Evolutionary conservation across 495 filamentous ascomycete species (phyloP).

Genomic region (Sphaerosporella brunnea): DNA sequence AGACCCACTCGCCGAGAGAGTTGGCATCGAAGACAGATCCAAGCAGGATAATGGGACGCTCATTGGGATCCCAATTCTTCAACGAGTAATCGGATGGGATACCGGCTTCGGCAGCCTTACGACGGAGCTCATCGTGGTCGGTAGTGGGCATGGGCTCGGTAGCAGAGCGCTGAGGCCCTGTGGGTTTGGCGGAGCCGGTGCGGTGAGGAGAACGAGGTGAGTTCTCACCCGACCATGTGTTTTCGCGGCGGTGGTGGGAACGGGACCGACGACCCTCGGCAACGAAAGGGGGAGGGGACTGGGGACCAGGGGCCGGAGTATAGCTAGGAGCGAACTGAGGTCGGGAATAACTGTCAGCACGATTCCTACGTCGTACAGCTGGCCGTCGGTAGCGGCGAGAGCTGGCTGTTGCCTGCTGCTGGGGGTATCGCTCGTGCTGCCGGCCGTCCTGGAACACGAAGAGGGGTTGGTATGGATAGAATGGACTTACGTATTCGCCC

Average conservation of each 20-base stretch:
- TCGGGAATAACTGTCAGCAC: background rate
- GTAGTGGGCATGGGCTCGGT: slow-evolving; percentile 4
- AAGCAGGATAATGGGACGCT: slow-evolving; percentile 70
- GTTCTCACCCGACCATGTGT: slow-evolving; percentile 26
- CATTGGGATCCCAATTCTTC: slow-evolving; percentile 98
- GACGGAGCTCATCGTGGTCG: slow-evolving; percentile 19
- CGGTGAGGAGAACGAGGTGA: slow-evolving; percentile 36
- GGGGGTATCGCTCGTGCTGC: background rate
- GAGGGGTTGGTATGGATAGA: slow-evolving; percentile 4
- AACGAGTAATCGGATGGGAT: slow-evolving; percentile 86
- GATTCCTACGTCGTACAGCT: background rate
- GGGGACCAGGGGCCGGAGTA: slow-evolving; percentile 20
- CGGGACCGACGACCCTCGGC: slow-evolving; percentile 19
- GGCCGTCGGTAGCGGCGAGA: background rate
- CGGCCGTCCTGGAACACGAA: slow-evolving; percentile 6
- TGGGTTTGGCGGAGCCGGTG: slow-evolving; percentile 29
- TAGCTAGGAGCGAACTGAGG: background rate
- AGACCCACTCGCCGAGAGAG: slow-evolving; percentile 96
- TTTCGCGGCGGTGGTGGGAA: slow-evolving; percentile 19
- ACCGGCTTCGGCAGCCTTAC: slow-evolving; percentile 65
- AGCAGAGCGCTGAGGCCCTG: slow-evolving; percentile 26
- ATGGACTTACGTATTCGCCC: slow-evolving; percentile 26
- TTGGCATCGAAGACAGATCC: slow-evolving; percentile 96
- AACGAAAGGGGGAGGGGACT: slow-evolving; percentile 20
- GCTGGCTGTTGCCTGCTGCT: background rate